These are phyloP conservation scores for Forsythia suspensa DNA, from an alignment of 257 asterid genomes.

Conservation along the genomic window DNA sequence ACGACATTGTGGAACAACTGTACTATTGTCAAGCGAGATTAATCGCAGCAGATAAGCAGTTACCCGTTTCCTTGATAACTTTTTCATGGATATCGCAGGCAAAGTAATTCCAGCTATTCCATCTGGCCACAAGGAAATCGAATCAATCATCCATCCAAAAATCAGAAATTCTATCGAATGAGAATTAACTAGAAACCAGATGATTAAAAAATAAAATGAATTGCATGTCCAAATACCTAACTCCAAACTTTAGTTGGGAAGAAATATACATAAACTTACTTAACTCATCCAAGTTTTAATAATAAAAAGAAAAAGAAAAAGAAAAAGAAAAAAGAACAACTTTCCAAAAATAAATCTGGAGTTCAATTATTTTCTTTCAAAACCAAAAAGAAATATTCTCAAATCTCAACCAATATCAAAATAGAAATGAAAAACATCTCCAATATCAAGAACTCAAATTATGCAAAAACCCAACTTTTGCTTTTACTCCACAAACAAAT, in stretches of 20 bases:
- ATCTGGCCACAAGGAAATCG: constrained; percentile 17
- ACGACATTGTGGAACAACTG: neutral
- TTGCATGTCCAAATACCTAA: neutral
- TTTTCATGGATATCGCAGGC: constrained; percentile 49
- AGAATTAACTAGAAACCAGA: neutral
- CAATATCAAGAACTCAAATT: neutral
- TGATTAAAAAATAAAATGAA: neutral
- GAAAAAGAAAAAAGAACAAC: no score
- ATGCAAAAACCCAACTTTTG: neutral
- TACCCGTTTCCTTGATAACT: constrained; percentile 52
- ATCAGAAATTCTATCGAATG: neutral
- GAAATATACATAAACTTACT: neutral
- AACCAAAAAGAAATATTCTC: neutral
- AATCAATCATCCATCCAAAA: neutral
- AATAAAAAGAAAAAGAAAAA: no score
- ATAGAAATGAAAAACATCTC: neutral
- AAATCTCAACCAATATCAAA: neutral
- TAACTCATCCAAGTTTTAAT: no score
- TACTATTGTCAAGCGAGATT: no score
- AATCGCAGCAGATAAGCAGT: neutral
- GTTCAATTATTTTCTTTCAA: neutral
- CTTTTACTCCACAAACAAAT: neutral
- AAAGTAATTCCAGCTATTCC: constrained; percentile 58
- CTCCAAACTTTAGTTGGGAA: neutral
- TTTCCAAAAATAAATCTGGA: no score